A percentile compares a stretch with the other conserved stretches of the same genome.
phyloP scores from a whole-genome alignment of 2,329 filamentous ascomycete species.

The Ceratocystis cacaofunesta region DNA sequence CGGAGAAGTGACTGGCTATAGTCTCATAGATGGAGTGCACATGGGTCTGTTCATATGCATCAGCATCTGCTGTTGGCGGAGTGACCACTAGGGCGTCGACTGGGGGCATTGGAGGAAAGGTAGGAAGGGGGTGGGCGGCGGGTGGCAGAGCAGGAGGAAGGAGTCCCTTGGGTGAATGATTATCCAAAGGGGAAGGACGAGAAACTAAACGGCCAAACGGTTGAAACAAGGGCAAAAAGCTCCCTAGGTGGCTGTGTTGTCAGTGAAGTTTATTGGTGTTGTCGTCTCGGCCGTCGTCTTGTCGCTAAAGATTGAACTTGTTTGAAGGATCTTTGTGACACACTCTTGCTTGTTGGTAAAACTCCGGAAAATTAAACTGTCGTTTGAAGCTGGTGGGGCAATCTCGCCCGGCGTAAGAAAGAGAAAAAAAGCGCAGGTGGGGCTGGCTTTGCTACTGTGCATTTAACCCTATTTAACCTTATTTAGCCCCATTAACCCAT shows the following conservation, averaged over 20 bases:
- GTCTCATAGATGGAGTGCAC: conserved; percentile 86
- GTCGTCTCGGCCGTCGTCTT: background rate
- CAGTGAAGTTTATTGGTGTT: background rate
- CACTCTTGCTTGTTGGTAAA: background rate
- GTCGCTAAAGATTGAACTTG: background rate
- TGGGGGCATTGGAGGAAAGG: background rate
- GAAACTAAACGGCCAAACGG: background rate
- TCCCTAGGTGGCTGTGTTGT: background rate
- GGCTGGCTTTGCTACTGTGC: background rate
- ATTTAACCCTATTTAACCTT: background rate
- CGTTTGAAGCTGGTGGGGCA: background rate
- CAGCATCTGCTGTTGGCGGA: conserved; percentile 18
- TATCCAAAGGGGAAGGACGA: no score
- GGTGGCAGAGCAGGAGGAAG: background rate
- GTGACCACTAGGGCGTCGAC: background rate
- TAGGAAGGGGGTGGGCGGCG: background rate
- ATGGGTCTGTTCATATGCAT: conserved; percentile 65
- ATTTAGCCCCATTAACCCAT: background rate
- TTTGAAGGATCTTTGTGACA: background rate
- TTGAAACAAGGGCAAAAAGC: background rate
- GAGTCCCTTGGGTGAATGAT: background rate
- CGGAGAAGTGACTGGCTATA: conserved; percentile 72
- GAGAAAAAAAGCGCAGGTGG: background rate
- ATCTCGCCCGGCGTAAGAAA: background rate
- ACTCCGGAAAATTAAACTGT: background rate